Evolutionary conservation across 192 early-diverging fungal species (phyloP).

Genomic region (Rhizophagus sp.): DNA sequence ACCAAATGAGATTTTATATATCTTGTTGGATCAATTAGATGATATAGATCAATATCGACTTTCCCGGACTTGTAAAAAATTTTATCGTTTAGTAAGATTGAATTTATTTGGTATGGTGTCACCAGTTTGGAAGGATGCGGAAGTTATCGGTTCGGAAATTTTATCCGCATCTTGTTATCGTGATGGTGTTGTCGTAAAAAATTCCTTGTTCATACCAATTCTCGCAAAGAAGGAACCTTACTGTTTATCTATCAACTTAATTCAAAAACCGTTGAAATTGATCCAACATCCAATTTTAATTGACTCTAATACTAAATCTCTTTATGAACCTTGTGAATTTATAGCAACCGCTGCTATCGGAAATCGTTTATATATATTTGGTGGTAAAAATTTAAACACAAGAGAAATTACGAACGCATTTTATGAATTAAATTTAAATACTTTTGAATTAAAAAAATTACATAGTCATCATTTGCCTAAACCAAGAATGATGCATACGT

Average conservation of each 20-base stretch:
- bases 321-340: neutral
- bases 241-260: neutral
- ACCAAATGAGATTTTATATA: neutral
- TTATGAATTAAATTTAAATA: constrained; percentile 4
- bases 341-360: neutral
- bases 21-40: neutral
- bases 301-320: too few species aligned
- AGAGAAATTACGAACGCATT: neutral
- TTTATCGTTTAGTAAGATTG: constrained; percentile 15
- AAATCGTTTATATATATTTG: neutral
- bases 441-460: neutral
- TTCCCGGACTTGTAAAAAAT: neutral
- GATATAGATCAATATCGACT: neutral
- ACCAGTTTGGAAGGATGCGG: constrained; percentile 2
- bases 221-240: neutral
- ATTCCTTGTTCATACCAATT: neutral
- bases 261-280: neutral
- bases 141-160: neutral
- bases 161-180: neutral
- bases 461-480: neutral
- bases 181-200: neutral
- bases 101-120: neutral
- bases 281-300: neutral
- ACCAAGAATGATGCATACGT: neutral
- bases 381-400: neutral